phyloP scores from a whole-genome alignment of 352 stramenopile genomes.

The Phytophthora litchii region DNA sequence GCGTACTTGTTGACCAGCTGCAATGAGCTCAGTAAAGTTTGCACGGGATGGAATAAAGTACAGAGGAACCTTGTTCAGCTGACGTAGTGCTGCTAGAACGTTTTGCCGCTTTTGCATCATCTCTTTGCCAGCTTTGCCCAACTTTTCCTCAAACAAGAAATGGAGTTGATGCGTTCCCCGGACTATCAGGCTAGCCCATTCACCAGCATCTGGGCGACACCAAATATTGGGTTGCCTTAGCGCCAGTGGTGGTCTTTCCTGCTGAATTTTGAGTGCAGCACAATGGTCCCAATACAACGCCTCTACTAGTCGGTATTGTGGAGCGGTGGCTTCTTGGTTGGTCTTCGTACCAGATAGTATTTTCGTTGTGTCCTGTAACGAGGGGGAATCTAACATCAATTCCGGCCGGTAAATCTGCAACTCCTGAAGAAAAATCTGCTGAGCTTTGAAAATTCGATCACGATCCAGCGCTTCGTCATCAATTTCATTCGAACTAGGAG shows the following conservation, averaged over 20 bases:
- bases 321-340: slow-evolving; percentile 1
- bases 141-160: slow-evolving; percentile 68
- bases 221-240: slow-evolving; percentile 62
- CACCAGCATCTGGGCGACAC: slow-evolving; percentile 73
- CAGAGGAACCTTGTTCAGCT: slow-evolving; percentile 59
- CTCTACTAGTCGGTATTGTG: slow-evolving; percentile 50
- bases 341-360: neutral
- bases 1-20: slow-evolving; percentile 58
- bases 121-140: slow-evolving; percentile 61
- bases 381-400: slow-evolving; percentile 18
- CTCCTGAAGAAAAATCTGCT: slow-evolving; percentile 66
- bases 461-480: slow-evolving; percentile 46
- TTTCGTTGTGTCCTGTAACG: neutral
- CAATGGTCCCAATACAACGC: slow-evolving; percentile 87
- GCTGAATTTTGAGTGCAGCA: slow-evolving; percentile 63
- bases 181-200: slow-evolving; percentile 69
- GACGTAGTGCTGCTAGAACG: slow-evolving; percentile 54
- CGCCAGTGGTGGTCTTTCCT: slow-evolving; percentile 49
- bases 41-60: slow-evolving; percentile 60
- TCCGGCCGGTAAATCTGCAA: slow-evolving; percentile 65
- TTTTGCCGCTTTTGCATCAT: slow-evolving; percentile 52
- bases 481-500: slow-evolving; percentile 20
- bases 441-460: slow-evolving; percentile 55
- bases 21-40: slow-evolving; percentile 54
- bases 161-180: slow-evolving; percentile 68